Percentiles rank a stretch among this genome's conserved stretches.
These are phyloP conservation scores for Neohortaea acidophila DNA, from an alignment of 495 filamentous ascomycete species.

Conservation along the genomic window DNA sequence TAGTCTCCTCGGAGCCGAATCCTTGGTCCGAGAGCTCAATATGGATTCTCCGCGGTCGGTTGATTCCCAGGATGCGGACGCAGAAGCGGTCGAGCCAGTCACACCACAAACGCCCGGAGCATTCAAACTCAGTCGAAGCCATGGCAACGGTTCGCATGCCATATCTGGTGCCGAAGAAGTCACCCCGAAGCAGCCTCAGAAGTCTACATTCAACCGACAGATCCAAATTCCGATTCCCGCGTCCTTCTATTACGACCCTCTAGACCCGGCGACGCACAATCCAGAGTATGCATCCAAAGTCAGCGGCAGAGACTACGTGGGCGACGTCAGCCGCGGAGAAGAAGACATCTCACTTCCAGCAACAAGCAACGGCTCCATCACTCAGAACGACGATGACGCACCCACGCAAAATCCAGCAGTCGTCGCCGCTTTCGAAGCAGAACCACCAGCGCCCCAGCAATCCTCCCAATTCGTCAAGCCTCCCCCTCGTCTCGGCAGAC, in stretches of 20 bases:
- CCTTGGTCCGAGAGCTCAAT: conserved; percentile 48
- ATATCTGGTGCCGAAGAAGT: conserved; percentile 7
- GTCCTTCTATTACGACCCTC: conserved; percentile 26
- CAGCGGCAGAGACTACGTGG: conserved; percentile 22
- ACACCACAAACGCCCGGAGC: conserved; percentile 24
- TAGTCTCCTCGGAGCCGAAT: conserved; percentile 53
- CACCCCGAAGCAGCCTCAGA: conserved; percentile 20
- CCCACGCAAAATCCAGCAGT: neutral
- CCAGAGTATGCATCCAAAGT: conserved; percentile 23
- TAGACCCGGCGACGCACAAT: conserved; percentile 23
- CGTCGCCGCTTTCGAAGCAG: neutral
- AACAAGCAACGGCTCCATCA: conserved; percentile 7
- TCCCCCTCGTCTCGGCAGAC: conserved; percentile 30
- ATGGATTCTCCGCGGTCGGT: conserved; percentile 41
- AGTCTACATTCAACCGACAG: conserved; percentile 20
- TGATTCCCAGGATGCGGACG: conserved; percentile 15
- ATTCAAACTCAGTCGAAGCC: neutral
- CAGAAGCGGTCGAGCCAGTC: conserved; percentile 20
- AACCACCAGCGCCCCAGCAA: neutral
- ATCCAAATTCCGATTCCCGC: conserved; percentile 25
- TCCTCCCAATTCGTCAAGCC: conserved; percentile 23
- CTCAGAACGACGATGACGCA: conserved; percentile 4
- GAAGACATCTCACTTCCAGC: conserved; percentile 11
- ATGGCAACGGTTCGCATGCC: no score
- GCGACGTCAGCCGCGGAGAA: conserved; percentile 5